These are phyloP conservation scores for Leccinellum luteum DNA, from an alignment of 768 basidiomycete genomes.

Conservation along the genomic window DNA sequence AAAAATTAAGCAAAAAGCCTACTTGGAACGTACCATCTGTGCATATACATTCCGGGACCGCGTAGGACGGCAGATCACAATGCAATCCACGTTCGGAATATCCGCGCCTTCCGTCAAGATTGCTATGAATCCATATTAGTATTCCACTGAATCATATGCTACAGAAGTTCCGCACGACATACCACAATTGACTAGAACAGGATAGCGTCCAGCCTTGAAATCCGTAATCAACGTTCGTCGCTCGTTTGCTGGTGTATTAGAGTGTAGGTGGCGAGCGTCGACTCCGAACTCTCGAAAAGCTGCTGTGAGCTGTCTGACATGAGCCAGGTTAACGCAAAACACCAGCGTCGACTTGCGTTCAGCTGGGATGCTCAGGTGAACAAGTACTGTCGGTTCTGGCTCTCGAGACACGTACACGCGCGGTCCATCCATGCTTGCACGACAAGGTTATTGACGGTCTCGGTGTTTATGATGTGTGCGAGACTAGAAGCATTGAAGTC, in stretches of 20 bases:
- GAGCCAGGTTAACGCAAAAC: conserved; percentile 86
- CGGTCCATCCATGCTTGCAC: conserved; percentile 85
- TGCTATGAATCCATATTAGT: conserved; percentile 37
- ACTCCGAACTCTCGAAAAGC: conserved; percentile 72
- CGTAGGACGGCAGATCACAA: conserved; percentile 85
- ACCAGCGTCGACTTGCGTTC: conserved; percentile 83
- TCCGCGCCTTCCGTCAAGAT: conserved; percentile 94
- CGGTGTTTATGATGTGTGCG: conserved; percentile 78
- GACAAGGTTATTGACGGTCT: conserved; percentile 71
- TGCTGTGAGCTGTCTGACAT: conserved; percentile 72
- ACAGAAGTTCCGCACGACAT: conserved; percentile 18
- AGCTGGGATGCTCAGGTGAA: conserved; percentile 29
- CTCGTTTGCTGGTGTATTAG: conserved; percentile 61
- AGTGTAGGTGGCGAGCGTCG: conserved; percentile 80
- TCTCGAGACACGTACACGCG: conserved; percentile 51
- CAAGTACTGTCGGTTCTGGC: conserved; percentile 2
- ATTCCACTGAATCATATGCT: background rate
- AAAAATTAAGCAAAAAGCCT: background rate
- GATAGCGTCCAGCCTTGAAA: conserved; percentile 73
- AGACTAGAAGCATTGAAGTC: conserved; percentile 83
- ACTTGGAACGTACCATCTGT: conserved; percentile 69
- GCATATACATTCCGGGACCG: conserved; percentile 85
- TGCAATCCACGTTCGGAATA: conserved; percentile 92
- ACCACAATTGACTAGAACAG: conserved; percentile 92
- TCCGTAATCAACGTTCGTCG: conserved; percentile 60